Conservation (phyloP, 257 asterid species). For the Verbena officinalis region DNA sequence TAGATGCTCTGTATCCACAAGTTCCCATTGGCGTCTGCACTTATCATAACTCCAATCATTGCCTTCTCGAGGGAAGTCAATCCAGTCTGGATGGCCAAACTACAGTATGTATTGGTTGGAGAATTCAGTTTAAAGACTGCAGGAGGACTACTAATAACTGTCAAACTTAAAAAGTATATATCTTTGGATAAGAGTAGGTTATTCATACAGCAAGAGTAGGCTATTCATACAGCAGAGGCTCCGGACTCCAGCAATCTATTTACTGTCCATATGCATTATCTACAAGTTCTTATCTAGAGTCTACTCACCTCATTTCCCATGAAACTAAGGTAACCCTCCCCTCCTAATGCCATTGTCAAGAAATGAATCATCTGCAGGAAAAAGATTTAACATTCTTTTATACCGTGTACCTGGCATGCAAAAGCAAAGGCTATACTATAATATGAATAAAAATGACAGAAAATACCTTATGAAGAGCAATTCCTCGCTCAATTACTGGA, state of each 20-base stretch:
- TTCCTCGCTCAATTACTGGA: conserved; percentile 86
- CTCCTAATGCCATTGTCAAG: conserved; percentile 93
- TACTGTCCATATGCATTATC: conserved; percentile 10
- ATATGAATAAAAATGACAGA: conserved; percentile 19
- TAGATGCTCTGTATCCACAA: conserved; percentile 77
- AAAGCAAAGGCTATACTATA: conserved; percentile 16
- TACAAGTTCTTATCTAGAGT: conserved; percentile 15
- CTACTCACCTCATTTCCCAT: conserved; percentile 95
- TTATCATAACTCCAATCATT: conserved; percentile 90
- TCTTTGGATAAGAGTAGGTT: neutral
- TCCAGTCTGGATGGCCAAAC: conserved; percentile 99
- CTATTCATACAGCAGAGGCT: conserved; percentile 22
- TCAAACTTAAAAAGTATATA: conserved; percentile 11
- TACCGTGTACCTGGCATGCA: conserved; percentile 21
- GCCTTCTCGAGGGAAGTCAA: conserved; percentile 98
- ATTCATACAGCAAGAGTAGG: conserved; percentile 9
- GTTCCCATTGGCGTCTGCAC: conserved; percentile 96
- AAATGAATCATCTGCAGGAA: conserved; percentile 95
- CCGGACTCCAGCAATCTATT: conserved; percentile 17
- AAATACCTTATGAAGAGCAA: conserved; percentile 93
- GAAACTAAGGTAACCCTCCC: conserved; percentile 97
- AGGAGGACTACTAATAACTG: conserved; percentile 1
- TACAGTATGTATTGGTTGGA: conserved; percentile 35
- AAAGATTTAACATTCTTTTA: conserved; percentile 19
- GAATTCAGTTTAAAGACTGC: conserved; percentile 17